Percentiles rank a stretch among this genome's conserved stretches.
Conservation (phyloP, 2,329 filamentous ascomycete genomes). For the Fusarium brachygibbosum region DNA sequence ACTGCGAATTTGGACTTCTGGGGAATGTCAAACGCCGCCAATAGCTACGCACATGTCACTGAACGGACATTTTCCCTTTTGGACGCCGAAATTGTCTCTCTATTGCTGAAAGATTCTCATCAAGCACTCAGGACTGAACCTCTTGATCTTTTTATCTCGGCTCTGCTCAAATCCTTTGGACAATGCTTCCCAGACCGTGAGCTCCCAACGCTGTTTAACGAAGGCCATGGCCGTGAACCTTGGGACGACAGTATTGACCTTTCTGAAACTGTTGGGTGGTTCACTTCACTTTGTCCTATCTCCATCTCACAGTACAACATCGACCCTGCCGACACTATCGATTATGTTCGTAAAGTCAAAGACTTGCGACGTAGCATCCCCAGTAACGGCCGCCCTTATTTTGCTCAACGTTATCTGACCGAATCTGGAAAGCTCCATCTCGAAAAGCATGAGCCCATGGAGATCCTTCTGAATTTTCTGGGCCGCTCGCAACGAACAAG, state of each 20-base stretch:
- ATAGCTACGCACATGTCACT: slow-evolving; percentile 26
- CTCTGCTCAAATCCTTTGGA: slow-evolving; percentile 53
- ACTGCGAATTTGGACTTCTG: slow-evolving; percentile 36
- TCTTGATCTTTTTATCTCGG: slow-evolving; percentile 56
- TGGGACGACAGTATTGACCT: slow-evolving; percentile 53
- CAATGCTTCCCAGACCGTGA: slow-evolving; percentile 53
- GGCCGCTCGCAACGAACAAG: slow-evolving; percentile 24
- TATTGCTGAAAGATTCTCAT: slow-evolving; percentile 47
- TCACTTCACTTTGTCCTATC: slow-evolving; percentile 58
- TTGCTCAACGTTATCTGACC: slow-evolving; percentile 24
- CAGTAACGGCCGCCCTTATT: slow-evolving; percentile 31
- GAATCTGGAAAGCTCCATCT: not conserved
- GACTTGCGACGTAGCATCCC: slow-evolving; percentile 27
- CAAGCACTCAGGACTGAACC: slow-evolving; percentile 53
- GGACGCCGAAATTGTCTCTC: not conserved
- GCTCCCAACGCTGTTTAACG: slow-evolving; percentile 55
- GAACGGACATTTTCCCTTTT: slow-evolving; percentile 20
- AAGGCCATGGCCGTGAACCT: slow-evolving; percentile 59
- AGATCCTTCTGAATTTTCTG: slow-evolving; percentile 33
- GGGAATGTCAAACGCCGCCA: slow-evolving; percentile 28
- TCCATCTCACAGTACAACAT: slow-evolving; percentile 18
- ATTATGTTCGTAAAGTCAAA: slow-evolving; percentile 26
- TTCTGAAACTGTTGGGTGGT: slow-evolving; percentile 61
- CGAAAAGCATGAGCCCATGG: slow-evolving; percentile 19
- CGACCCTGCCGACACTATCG: slow-evolving; percentile 6